Conservation (phyloP, 1,139 yeast species). For the Geotrichum siamense region DNA sequence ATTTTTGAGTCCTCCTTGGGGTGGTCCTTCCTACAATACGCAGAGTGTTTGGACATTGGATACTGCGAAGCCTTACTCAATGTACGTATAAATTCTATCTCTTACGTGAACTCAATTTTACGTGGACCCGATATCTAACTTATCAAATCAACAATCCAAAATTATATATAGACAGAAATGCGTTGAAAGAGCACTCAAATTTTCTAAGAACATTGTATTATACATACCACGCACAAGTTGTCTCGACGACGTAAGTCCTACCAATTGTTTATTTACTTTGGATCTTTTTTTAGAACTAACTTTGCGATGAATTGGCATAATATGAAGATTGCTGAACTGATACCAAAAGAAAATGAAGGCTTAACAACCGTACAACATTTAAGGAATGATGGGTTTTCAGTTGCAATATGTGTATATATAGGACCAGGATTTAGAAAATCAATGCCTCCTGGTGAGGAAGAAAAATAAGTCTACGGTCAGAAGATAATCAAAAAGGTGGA, state of each 20-base stretch:
- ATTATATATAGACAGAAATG: conserved; percentile 28
- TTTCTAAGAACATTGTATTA: conserved; percentile 51
- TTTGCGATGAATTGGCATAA: neutral
- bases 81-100: conserved; percentile 11
- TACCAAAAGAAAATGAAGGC: conserved; percentile 6
- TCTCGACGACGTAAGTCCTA: conserved; percentile 40
- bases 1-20: conserved; percentile 96
- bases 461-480: no score
- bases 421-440: conserved; percentile 5
- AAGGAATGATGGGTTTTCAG: conserved; percentile 3
- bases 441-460: no score
- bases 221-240: conserved; percentile 73
- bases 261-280: neutral
- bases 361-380: conserved; percentile 1
- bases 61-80: conserved; percentile 25
- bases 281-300: neutral
- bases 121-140: no score
- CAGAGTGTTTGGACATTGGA: conserved; percentile 44
- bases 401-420: conserved; percentile 2
- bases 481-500: no score
- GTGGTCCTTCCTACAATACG: conserved; percentile 66
- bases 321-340: conserved; percentile 15
- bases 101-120: conserved; percentile 13
- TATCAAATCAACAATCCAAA: no score
- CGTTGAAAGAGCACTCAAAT: conserved; percentile 39